Conservation (phyloP, 2,329 filamentous ascomycete genomes). For the Leptographium lundbergii region DNA sequence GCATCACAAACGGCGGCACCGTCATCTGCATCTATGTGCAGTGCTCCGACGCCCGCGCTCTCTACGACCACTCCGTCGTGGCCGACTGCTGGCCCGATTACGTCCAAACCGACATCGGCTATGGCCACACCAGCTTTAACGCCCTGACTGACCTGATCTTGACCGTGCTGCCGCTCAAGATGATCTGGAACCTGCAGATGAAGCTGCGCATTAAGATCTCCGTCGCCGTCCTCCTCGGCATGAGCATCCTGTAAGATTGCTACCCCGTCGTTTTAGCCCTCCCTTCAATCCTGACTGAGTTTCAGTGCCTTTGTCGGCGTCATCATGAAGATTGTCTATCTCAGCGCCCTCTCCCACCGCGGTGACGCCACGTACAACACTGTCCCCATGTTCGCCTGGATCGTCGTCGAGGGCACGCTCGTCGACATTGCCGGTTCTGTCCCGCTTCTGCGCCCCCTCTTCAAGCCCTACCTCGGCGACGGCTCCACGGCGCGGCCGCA, state of each 20-base stretch:
- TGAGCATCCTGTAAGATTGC: background rate
- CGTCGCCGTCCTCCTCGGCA: background rate
- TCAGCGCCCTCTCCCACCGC: background rate
- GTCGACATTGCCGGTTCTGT: conserved; percentile 2
- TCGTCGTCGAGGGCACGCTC: background rate
- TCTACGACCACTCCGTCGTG: background rate
- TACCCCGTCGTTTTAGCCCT: background rate
- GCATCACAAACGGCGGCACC: background rate
- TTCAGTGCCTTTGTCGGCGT: background rate
- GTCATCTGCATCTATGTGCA: background rate
- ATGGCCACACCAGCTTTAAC: conserved; percentile 1
- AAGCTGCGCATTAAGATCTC: background rate
- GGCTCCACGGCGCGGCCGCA: background rate
- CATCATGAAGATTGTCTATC: conserved; percentile 4
- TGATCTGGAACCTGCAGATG: conserved; percentile 7
- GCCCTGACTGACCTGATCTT: conserved; percentile 4
- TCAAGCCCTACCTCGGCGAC: background rate
- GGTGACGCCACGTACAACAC: conserved; percentile 3
- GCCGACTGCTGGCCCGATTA: background rate
- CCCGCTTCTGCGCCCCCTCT: background rate
- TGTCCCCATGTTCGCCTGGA: conserved; percentile 2
- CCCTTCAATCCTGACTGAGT: background rate
- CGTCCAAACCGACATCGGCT: conserved; percentile 3
- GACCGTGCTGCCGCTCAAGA: background rate
- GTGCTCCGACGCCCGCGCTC: background rate